These are phyloP conservation scores for Pseudogymnoascus sp. DNA, from an alignment of 2,329 filamentous ascomycete genomes.

Conservation along the genomic window DNA sequence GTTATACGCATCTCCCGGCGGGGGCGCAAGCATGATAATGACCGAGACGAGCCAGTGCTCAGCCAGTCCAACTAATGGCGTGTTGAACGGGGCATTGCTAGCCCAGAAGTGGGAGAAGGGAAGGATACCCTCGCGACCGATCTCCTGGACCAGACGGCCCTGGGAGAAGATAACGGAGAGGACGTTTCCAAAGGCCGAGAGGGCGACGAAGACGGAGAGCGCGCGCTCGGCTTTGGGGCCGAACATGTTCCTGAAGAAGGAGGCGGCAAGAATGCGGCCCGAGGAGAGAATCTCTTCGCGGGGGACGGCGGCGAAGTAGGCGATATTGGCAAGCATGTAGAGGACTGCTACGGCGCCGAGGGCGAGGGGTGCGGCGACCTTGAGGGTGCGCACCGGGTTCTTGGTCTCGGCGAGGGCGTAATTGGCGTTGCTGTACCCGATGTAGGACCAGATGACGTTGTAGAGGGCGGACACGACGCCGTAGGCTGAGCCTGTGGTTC, in stretches of 20 bases:
- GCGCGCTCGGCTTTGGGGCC: conserved; percentile 47
- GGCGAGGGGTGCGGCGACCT: conserved; percentile 55
- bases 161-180: conserved; percentile 62
- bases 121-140: conserved; percentile 58
- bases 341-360: conserved; percentile 50
- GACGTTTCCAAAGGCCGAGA: conserved; percentile 61
- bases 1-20: conserved; percentile 59
- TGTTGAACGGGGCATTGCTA: conserved; percentile 56
- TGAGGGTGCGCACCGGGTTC: conserved; percentile 56
- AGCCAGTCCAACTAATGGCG: conserved; percentile 51
- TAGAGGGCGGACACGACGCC: conserved; percentile 62
- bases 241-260: conserved; percentile 49
- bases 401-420: conserved; percentile 58
- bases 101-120: conserved; percentile 56
- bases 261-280: conserved; percentile 44
- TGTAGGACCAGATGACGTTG: conserved; percentile 64
- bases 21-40: conserved; percentile 58
- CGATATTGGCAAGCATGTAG: conserved; percentile 60
- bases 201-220: conserved; percentile 56
- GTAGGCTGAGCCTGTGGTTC: conserved; percentile 58
- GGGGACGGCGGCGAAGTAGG: conserved; percentile 54
- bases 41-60: conserved; percentile 57
- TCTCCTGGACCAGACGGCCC: conserved; percentile 56
- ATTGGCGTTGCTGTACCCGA: conserved; percentile 62
- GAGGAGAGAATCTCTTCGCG: conserved; percentile 45